Conservation (phyloP, 352 stramenopile species). For the Globisporangium rhizosaccharum region DNA sequence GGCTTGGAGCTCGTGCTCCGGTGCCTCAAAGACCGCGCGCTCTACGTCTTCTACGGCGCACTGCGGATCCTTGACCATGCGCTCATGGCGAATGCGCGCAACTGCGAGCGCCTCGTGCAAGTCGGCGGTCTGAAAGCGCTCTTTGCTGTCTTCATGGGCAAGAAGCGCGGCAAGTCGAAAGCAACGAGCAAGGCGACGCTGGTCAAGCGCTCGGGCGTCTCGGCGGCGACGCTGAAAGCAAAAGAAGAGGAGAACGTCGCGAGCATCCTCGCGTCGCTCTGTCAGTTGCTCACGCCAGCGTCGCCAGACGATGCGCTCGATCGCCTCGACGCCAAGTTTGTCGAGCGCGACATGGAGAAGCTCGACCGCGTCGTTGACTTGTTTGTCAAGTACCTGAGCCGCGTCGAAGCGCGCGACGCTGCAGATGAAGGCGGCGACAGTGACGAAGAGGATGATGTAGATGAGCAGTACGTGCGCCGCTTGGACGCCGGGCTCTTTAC, state of each 20-base stretch:
- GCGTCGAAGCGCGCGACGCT: slow-evolving; percentile 29
- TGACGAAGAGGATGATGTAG: slow-evolving; percentile 35
- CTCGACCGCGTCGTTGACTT: slow-evolving; percentile 72
- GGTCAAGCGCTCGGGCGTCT: slow-evolving; percentile 13
- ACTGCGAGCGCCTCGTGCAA: slow-evolving; percentile 68
- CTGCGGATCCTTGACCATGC: slow-evolving; percentile 58
- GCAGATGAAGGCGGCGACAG: slow-evolving; percentile 18
- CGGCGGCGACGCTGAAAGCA: slow-evolving; percentile 4
- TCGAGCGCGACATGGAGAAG: slow-evolving; percentile 81
- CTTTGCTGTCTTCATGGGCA: slow-evolving; percentile 76
- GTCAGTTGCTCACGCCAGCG: slow-evolving; percentile 36
- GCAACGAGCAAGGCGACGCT: slow-evolving; percentile 13
- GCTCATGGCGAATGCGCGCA: slow-evolving; percentile 47
- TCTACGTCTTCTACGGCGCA: slow-evolving; percentile 47
- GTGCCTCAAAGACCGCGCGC: slow-evolving; percentile 87
- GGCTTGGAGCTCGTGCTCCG: slow-evolving; percentile 92
- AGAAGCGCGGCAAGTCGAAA: slow-evolving; percentile 26
- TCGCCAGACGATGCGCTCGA: slow-evolving; percentile 51
- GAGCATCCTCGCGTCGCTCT: slow-evolving; percentile 66
- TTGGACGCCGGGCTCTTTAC: slow-evolving; percentile 78
- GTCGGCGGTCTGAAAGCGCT: slow-evolving; percentile 53
- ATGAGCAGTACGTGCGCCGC: slow-evolving; percentile 52
- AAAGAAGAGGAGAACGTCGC: slow-evolving; percentile 65
- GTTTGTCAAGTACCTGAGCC: slow-evolving; percentile 66
- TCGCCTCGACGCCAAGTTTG: slow-evolving; percentile 76